phyloP scores from a whole-genome alignment of 345 rosid genomes.

The Xanthoceras sorbifolium region DNA sequence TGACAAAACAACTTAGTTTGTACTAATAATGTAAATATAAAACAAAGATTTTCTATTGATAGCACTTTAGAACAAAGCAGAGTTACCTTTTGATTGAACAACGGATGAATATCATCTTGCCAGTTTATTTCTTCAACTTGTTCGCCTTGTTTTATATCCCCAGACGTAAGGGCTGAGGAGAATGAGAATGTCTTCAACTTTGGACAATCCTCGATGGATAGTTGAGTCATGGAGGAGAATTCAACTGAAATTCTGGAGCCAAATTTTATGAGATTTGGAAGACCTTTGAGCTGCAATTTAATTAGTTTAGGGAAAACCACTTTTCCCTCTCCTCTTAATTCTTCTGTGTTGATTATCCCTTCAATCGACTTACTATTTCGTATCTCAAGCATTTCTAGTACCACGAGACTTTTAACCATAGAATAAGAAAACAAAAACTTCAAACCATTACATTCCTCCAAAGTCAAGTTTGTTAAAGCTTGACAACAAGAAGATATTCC shows the following conservation, averaged over 20 bases:
- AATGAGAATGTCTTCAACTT: not conserved
- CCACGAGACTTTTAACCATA: not conserved
- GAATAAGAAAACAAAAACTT: constrained; percentile 6
- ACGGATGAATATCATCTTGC: not conserved
- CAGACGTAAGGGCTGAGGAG: not conserved
- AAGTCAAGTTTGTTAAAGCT: not conserved
- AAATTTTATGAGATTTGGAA: not conserved
- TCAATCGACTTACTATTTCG: not conserved
- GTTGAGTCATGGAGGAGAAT: not conserved
- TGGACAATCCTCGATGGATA: not conserved
- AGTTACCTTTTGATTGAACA: constrained; percentile 1
- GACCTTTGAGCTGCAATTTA: not conserved
- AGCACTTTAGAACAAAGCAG: not conserved
- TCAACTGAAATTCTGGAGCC: not conserved
- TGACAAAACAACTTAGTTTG: too few species aligned
- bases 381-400: not conserved
- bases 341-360: not conserved
- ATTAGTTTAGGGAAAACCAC: not conserved
- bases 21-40: too few species aligned
- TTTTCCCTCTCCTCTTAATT: not conserved
- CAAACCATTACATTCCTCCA: not conserved
- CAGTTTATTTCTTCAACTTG: not conserved
- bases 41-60: not conserved
- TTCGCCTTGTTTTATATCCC: not conserved
- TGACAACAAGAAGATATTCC: not conserved